Evolutionary conservation across 371 early-diverging fungal species (phyloP), one percentile per base, ranked within the genome.

Genomic region (Entomophthora muscae): DNA sequence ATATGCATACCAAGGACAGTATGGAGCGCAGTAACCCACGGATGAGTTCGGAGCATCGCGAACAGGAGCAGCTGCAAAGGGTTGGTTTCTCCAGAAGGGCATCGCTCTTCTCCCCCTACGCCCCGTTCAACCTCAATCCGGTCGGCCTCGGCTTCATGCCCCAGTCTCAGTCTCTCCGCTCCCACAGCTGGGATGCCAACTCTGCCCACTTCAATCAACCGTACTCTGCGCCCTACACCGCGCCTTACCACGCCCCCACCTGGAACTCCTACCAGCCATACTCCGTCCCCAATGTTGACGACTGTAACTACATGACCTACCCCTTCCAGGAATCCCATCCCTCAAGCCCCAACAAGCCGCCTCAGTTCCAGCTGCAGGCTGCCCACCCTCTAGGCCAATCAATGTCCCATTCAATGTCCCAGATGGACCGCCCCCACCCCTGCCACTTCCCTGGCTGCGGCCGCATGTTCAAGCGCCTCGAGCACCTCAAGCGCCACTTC

Each of bases 401-500:
- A n/a, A n/a, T n/a, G n/a, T n/a, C n/a, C n/a, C n/a, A n/a, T n/a
- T n/a, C n/a, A n/a, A n/a, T n/a, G n/a, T n/a, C n/a, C n/a, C n/a
- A n/a, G n/a, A n/a, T n/a, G n/a, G 42, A 42, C 42, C 13, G 58
- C 26, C 61, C 63, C 17, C 65, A 65, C 33, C 61, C 60, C 22
- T 83, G 83, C 65, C 73, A 68, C 33, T 68, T 70, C 33, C 74
- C 73, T 26, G 79, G 76, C 10, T 83, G 83, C 58, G 77, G 78
- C 57, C 75, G 77, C 64, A 73, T 79, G n/a, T 83, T 83, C 56
- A 83, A 83, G 63, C 65, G 83, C 22, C 78, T 81, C 3, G 83
- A 83, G 60, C 83, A 83, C 66, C 68, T 83, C n/a, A 81, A 82
- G 57, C 73, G 83, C 54, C 83, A 83, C 55, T 73, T 81, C 31